Base-by-base conservation (phyloP, 2,329 filamentous ascomycete genomes). In the Colletotrichum sp. region DNA sequence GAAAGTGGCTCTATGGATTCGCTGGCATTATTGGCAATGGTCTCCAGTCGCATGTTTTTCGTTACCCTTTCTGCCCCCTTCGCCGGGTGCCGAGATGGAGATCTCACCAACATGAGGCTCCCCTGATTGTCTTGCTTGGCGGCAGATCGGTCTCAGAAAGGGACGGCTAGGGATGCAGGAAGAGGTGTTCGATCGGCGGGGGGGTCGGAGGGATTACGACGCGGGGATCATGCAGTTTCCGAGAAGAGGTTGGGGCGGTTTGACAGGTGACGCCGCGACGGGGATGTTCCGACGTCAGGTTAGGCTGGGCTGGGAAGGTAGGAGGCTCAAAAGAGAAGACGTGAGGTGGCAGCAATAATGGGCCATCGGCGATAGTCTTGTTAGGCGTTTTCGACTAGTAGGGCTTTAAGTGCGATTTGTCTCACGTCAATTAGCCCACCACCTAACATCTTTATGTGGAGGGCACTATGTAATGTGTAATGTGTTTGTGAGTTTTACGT, bases 161-260 rank as follows among this genome's bases (percentile, higher is more conserved):
- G 59, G 13, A n/a, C 13, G 44, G 57, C 25, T 13, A 34, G 19
- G 12, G 22, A 44, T 66, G 68, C 25, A 44, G 32, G 52, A 76
- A 63, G 12, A 52, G 61, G 64, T 25, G 73, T 69, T 36, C 69
- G 69, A 64, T 69, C 63, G 57, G 57, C 63, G 64, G 29, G 36
- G 36, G n/a, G 52, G 25, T 13, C 61, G 64, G 44, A 57, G 59
- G 57, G n/a, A 62, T 69, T 69, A 39, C 39, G 70, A 73, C 59
- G 59, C 73, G 64, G 73, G 73, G 73, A 69, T 69, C 70, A 76
- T 52, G 59, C 70, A 73, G 70, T 64, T 73, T 64, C 59, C 64
- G 57, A 64, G 32, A 36, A 27, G 49, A 44, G 30, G 27, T 44
- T 49, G 57, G 57, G 63, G 55, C 52, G 29, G 19, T 64, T 61